Percentiles rank a stretch among this genome's conserved stretches.
phyloP scores from a whole-genome alignment of 2,329 filamentous ascomycete species.

The Colletotrichum sojae region DNA sequence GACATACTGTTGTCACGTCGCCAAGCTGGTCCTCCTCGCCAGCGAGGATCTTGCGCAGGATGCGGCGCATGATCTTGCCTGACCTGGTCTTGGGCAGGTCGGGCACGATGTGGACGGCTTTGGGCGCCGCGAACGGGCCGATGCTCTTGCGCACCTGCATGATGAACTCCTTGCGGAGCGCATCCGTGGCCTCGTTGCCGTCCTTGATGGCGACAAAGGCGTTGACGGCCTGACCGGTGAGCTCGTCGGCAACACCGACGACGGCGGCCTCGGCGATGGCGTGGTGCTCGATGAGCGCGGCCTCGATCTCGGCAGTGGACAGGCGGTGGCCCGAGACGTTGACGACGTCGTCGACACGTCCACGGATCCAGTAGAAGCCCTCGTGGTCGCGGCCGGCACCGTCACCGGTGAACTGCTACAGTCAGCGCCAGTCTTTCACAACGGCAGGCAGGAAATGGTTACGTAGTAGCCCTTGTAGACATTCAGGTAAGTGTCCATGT shows the following conservation, averaged over 20 bases:
- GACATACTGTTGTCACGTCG: constrained; percentile 88
- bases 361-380: constrained; percentile 99
- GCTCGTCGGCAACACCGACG: constrained; percentile 91
- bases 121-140: constrained; percentile 96
- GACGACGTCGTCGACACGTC: constrained; percentile 97
- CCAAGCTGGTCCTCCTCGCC: constrained; percentile 98
- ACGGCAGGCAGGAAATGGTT: constrained; percentile 56
- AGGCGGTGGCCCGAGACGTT: constrained; percentile 97
- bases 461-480: constrained; percentile 99
- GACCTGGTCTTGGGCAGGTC: constrained; percentile 97
- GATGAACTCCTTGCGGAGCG: constrained; percentile 92
- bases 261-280: constrained; percentile 94
- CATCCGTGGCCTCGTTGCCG: constrained; percentile 80
- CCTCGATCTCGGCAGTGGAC: constrained; percentile 98
- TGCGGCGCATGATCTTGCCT: constrained; percentile 99
- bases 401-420: constrained; percentile 84
- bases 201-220: constrained; percentile 96
- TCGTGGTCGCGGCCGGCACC: constrained; percentile 97
- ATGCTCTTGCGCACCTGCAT: constrained; percentile 98
- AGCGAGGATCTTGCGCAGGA: constrained; percentile 95
- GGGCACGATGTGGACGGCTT: constrained; percentile 90
- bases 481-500: constrained; percentile 98
- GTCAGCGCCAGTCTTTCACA: constrained; percentile 2
- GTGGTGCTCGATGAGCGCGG: constrained; percentile 92
- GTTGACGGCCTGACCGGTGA: constrained; percentile 97